Conservation (phyloP, 2,329 filamentous ascomycete species). For the Cytospora paraplurivora region DNA sequence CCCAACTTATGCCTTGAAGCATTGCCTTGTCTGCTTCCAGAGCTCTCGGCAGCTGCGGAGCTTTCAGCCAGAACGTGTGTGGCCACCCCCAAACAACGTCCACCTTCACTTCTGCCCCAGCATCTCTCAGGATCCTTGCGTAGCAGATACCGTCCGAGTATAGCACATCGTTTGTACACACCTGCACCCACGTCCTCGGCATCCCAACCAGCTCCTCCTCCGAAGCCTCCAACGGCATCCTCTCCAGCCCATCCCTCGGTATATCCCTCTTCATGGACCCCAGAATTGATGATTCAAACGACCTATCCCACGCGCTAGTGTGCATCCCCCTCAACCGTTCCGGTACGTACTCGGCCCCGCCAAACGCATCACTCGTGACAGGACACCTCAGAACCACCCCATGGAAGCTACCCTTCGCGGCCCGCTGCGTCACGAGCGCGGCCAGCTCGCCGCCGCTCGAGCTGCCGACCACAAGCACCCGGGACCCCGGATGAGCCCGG, state of each 20-base stretch:
- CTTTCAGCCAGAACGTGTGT: conserved; percentile 56
- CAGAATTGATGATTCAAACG: conserved; percentile 42
- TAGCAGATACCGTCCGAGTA: conserved; percentile 56
- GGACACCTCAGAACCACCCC: conserved; percentile 52
- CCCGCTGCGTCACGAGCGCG: conserved; percentile 44
- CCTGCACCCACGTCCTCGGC: conserved; percentile 51
- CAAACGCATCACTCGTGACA: conserved; percentile 49
- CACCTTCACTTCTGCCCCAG: conserved; percentile 44
- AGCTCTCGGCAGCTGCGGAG: conserved; percentile 45
- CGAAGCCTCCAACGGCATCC: conserved; percentile 46
- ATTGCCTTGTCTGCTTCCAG: conserved; percentile 46
- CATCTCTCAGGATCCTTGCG: conserved; percentile 44
- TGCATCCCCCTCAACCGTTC: conserved; percentile 40
- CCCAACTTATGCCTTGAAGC: conserved; percentile 46
- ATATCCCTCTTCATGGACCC: conserved; percentile 39
- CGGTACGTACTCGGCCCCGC: conserved; percentile 42
- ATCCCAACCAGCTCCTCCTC: conserved; percentile 37
- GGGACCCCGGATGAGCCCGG: conserved; percentile 14
- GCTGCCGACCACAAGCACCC: conserved; percentile 45
- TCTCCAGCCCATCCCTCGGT: conserved; percentile 44
- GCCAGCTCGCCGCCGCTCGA: conserved; percentile 54
- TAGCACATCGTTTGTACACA: conserved; percentile 53
- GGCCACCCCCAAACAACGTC: conserved; percentile 50
- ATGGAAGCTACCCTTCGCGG: conserved; percentile 31
- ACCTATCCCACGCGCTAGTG: conserved; percentile 41